Percentiles rank a stretch among this genome's conserved stretches.
phyloP scores from a whole-genome alignment of 495 filamentous ascomycete genomes.

The Tricharina praecox region DNA sequence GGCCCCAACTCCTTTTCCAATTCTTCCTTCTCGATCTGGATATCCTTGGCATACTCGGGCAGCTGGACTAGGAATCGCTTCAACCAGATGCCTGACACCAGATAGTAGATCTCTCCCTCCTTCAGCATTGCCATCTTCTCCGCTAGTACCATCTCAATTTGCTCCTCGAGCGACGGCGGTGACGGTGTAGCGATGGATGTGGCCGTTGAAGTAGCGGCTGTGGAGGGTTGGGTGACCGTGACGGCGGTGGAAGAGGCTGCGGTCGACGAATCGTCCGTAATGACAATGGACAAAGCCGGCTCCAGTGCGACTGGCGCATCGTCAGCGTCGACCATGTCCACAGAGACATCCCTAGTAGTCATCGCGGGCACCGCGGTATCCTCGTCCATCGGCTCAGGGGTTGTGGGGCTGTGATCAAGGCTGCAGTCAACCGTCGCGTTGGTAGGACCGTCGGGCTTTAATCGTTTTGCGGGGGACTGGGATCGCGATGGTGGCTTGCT shows the following conservation, averaged over 20 bases:
- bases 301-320: neutral
- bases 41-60: conserved; percentile 30
- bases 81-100: conserved; percentile 69
- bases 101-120: conserved; percentile 57
- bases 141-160: conserved; percentile 50
- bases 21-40: conserved; percentile 40
- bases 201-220: conserved; percentile 6
- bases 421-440: conserved; percentile 7
- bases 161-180: conserved; percentile 52
- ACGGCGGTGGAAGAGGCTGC: neutral
- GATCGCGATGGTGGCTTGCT: conserved; percentile 10
- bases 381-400: conserved; percentile 20
- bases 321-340: conserved; percentile 26
- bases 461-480: conserved; percentile 25
- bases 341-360: conserved; percentile 21
- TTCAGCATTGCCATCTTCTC: conserved; percentile 36
- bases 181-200: conserved; percentile 20
- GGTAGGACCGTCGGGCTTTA: conserved; percentile 24
- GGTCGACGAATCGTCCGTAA: neutral
- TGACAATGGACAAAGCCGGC: too few relatives aligned
- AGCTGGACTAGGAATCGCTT: conserved; percentile 50
- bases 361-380: conserved; percentile 13
- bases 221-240: conserved; percentile 13
- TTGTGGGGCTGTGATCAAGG: conserved; percentile 5
- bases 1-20: conserved; percentile 55